Base-by-base conservation (phyloP, 768 basidiomycete genomes). In the Termitomyces sp. region DNA sequence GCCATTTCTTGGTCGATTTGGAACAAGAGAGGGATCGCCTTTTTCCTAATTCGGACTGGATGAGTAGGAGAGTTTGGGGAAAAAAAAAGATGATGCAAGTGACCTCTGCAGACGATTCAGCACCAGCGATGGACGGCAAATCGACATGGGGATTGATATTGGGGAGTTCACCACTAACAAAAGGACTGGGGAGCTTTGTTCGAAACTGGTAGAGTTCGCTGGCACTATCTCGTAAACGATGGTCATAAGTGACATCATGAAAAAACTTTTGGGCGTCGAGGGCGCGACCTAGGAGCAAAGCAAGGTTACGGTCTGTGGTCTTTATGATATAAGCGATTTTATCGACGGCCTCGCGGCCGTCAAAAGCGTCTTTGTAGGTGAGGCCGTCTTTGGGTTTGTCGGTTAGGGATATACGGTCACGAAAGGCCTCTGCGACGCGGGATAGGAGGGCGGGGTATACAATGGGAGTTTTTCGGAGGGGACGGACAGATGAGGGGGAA, bases 171-270 rank as follows among this genome's bases (percentile, higher is more conserved):
- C 88, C 88, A 54, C 87, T 87, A 55, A 90, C 88, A 65, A 93
- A 94, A 2, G 90, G 91, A 65, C 86, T 92, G 5, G 86, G 81
- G 38, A 97, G 66, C 64, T 86, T 84, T 45, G 90, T 87, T 60
- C 85, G 79, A 71, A 99, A 98, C 66, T 96, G 94, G 70, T 98
- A 99, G 30, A 99, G 71, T 71, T 99, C 97, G 58, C 80, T 79
- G 0, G 85, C 74, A 64, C 85, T 93, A 70, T 98, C 97, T 49
- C 97, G 77, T 55, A 99, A 68, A 14, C 96, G 87, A 68, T 99
- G 97, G 65, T 98, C 96, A 66, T 98, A 99, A 9, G 97, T 98
- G 61, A 99, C 97, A 65, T 98, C 97, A 66, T 99, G 97, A 68
- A 99, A 98, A 73, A 93, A 98, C 73, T 98, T 98, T 70, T 98